Evolutionary conservation across 1,284 basidiomycete genomes (phyloP), one percentile per base, ranked within the genome.

Genomic region (Pulveroboletus sp.): DNA sequence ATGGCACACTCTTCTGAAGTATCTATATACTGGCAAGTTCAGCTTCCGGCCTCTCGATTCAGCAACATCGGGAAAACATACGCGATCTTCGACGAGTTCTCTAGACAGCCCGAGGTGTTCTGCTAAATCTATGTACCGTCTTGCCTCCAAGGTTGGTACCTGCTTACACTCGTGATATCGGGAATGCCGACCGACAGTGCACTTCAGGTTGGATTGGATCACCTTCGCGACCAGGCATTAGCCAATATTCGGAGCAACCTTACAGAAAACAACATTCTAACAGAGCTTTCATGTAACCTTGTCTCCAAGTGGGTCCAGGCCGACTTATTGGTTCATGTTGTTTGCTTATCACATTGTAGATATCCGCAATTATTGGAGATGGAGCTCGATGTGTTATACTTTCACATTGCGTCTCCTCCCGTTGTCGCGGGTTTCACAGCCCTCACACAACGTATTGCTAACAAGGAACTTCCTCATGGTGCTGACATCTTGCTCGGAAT

Each of bases 111-210:
- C 59, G 7, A 56, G 29, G 29, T 71, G 67, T 49, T 68, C 67
- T 8, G 64, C 67, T 1, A 68, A 68, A 48, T 72, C 68, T 0
- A 68, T 72, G 66, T 72, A 72, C 43, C 64, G 62, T 20, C 64
- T 68, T 5, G 64, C 69, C 1, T 57, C 39, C 43, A 69, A 69
- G 60, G 70, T 71, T 25, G 3, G 57, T 47, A 11, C n/a, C n/a
- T 45, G 22, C 3, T 4, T 10, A 4, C n/a, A 31, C 12, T 31
- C 29, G 12, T 8, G 7, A 31, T 8, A 31, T 31, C 12, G 7
- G 29, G 29, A 31, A 31, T 31, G 7, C 29, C 8, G 7, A 12
- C 29, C 12, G 12, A 31, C 29, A 12, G 12, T 31, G 12, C 29
- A 31, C 29, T n/a, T 31, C 29, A 31, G 66, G 54, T 68, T 20